Percentiles rank a stretch among this genome's conserved stretches.
These are phyloP conservation scores for Dacryopinax primogenitus DNA, from an alignment of 768 basidiomycete species.

Conservation along the genomic window DNA sequence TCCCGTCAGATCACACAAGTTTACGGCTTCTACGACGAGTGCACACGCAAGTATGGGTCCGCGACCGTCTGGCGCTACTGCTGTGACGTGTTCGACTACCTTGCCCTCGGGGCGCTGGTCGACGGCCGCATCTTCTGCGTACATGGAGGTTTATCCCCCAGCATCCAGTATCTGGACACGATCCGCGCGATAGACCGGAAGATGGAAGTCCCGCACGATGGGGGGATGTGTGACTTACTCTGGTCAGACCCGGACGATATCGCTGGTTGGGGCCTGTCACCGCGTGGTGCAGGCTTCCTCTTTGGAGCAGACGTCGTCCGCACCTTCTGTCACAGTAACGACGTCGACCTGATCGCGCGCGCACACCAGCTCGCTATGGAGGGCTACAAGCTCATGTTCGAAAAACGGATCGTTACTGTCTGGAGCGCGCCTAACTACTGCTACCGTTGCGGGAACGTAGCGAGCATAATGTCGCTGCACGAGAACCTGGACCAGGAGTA, in stretches of 20 bases:
- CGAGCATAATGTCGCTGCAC: constrained; percentile 86
- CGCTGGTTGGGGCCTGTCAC: constrained; percentile 88
- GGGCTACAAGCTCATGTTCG: constrained; percentile 95
- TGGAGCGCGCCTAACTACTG: constrained; percentile 99
- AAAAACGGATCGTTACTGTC: constrained; percentile 86
- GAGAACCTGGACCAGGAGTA: constrained; percentile 89
- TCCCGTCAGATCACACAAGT: constrained; percentile 89
- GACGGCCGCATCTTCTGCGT: constrained; percentile 96
- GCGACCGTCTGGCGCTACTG: constrained; percentile 96
- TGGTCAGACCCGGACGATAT: constrained; percentile 99
- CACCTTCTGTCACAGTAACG: constrained; percentile 78
- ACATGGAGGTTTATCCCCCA: constrained; percentile 90
- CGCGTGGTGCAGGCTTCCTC: constrained; percentile 91
- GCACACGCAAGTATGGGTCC: constrained; percentile 87
- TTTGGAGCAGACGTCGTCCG: constrained; percentile 90
- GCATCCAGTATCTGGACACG: constrained; percentile 35
- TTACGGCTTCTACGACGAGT: constrained; percentile 76
- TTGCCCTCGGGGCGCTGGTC: constrained; percentile 88
- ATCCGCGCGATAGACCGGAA: constrained; percentile 91
- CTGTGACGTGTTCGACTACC: constrained; percentile 96
- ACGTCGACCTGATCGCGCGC: constrained; percentile 85
- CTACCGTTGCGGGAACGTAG: constrained; percentile 95
- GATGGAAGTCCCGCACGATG: constrained; percentile 96
- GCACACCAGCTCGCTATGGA: constrained; percentile 98
- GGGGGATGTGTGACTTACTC: constrained; percentile 96